Conservation (phyloP, 1,284 basidiomycete genomes). For the Malassezia dermatis region DNA sequence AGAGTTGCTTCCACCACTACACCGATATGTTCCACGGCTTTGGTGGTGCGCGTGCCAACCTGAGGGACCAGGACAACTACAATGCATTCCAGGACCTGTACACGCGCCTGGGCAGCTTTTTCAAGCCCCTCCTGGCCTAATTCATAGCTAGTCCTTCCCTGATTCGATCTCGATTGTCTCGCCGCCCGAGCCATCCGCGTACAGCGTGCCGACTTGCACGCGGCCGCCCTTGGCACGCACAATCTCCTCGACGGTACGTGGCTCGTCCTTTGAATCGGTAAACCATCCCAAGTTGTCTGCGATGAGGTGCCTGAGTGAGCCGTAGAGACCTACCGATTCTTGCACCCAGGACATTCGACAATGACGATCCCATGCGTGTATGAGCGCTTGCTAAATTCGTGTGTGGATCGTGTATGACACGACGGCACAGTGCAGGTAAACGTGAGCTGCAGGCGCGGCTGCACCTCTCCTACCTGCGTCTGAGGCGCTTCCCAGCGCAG, state of each 20-base stretch:
- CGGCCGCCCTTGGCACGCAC: slow-evolving; percentile 37
- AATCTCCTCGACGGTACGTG: slow-evolving; percentile 43
- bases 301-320: slow-evolving; percentile 31
- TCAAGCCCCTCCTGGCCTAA: slow-evolving; percentile 5
- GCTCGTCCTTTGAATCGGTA: slow-evolving; percentile 30
- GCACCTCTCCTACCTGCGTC: slow-evolving; percentile 28
- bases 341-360: slow-evolving; percentile 80
- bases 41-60: slow-evolving; percentile 61
- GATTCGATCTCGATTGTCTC: slow-evolving; percentile 39
- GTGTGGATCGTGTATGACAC: slow-evolving; percentile 72
- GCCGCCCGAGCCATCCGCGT: slow-evolving; percentile 28
- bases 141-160: background rate
- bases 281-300: slow-evolving; percentile 47
- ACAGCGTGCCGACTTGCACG: slow-evolving; percentile 29
- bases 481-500: background rate
- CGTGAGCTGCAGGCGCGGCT: slow-evolving; percentile 35
- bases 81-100: slow-evolving; percentile 62
- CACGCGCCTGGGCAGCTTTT: slow-evolving; percentile 36
- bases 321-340: slow-evolving; percentile 56
- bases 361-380: slow-evolving; percentile 84
- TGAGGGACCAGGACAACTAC: slow-evolving; percentile 58
- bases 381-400: slow-evolving; percentile 71
- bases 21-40: slow-evolving; percentile 55
- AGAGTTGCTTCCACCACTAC: slow-evolving; percentile 57
- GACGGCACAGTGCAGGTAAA: slow-evolving; percentile 48